A percentile compares a stretch with the other conserved stretches of the same genome.
Conservation (phyloP, 2,329 filamentous ascomycete species). For the Alternaria sp. region DNA sequence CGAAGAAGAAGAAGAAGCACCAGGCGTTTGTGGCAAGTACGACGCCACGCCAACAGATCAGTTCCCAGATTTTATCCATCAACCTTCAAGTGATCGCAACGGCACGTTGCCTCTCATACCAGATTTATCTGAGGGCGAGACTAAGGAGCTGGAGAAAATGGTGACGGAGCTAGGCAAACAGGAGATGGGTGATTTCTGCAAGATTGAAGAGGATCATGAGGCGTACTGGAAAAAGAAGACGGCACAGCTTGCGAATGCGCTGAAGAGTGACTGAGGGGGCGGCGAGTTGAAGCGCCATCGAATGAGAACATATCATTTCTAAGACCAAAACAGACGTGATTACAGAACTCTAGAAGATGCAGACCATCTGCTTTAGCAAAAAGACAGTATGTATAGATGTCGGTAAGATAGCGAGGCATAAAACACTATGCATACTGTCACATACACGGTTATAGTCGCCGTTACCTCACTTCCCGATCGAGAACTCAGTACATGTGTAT, state of each 20-base stretch:
- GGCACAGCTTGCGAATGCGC: slow-evolving; percentile 22
- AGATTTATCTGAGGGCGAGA: slow-evolving; percentile 20
- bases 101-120: slow-evolving; percentile 14
- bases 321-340: too few species aligned
- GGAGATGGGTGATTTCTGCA: slow-evolving; percentile 30
- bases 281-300: neutral
- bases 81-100: slow-evolving; percentile 17
- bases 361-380: too few species aligned
- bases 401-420: neutral
- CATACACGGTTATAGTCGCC: neutral
- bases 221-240: slow-evolving; percentile 41
- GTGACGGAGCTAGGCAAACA: slow-evolving; percentile 30
- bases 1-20: neutral
- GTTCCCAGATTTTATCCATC: slow-evolving; percentile 33
- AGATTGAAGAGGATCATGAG: slow-evolving; percentile 33
- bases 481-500: neutral
- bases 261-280: slow-evolving; percentile 25
- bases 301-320: too few species aligned
- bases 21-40: neutral
- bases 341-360: too few species aligned
- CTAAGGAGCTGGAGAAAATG: slow-evolving; percentile 25
- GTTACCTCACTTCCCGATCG: too few species aligned
- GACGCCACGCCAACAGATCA: neutral
- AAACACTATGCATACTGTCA: neutral
- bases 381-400: too few species aligned